phyloP scores from a whole-genome alignment of 2,329 filamentous ascomycete genomes.

The Decorospora gaudefroyi region DNA sequence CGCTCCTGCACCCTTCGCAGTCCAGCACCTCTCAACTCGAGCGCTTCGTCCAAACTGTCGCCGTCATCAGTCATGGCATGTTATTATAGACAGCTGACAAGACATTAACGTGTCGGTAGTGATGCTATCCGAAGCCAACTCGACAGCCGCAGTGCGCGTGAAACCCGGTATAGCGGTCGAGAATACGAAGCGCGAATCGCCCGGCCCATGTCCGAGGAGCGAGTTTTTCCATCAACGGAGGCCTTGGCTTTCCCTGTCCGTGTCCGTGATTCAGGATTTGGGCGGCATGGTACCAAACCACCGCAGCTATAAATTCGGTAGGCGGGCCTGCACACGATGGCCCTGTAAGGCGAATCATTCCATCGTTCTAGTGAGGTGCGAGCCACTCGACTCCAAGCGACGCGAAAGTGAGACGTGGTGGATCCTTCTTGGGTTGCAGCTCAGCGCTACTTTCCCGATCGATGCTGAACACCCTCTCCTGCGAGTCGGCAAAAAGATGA shows the following conservation, averaged over 20 bases:
- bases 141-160: not conserved
- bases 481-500: not conserved
- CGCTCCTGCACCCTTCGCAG: slow-evolving; percentile 43
- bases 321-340: slow-evolving; percentile 1
- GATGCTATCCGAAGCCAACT: not conserved
- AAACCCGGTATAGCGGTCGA: slow-evolving; percentile 38
- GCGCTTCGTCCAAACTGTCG: not conserved
- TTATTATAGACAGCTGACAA: too few species aligned
- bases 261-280: slow-evolving; percentile 13
- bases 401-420: too few species aligned
- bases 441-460: too few species aligned
- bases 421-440: too few species aligned
- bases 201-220: slow-evolving; percentile 23
- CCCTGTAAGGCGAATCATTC: slow-evolving; percentile 3
- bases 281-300: slow-evolving; percentile 4
- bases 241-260: slow-evolving; percentile 31
- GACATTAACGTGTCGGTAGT: too few species aligned
- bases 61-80: too few species aligned
- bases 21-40: slow-evolving; percentile 2
- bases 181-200: slow-evolving; percentile 36
- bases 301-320: not conserved
- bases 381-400: slow-evolving; percentile 28
- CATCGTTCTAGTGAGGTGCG: slow-evolving; percentile 5
- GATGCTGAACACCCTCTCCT: too few species aligned
- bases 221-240: slow-evolving; percentile 41